phyloP scores from a whole-genome alignment of 306 rosid species.

The Castanea mollissima region DNA sequence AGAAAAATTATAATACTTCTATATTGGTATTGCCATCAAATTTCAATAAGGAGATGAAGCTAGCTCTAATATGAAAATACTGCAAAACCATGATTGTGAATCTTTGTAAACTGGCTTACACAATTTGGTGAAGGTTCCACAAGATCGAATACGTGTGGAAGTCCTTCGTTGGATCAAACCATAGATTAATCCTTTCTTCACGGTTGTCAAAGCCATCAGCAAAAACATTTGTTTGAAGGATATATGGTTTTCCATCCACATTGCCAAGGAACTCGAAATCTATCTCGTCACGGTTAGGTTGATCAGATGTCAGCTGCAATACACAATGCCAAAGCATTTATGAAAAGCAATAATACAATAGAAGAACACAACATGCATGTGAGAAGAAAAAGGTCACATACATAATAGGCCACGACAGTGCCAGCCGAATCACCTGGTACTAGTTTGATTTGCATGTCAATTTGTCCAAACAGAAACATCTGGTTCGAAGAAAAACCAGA shows the following conservation, averaged over 20 bases:
- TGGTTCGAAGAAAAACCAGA: conserved; percentile 81
- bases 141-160: conserved; percentile 80
- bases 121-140: conserved; percentile 90
- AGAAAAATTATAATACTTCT: no score
- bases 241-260: conserved; percentile 65
- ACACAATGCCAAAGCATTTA: conserved; percentile 5
- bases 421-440: conserved; percentile 92
- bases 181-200: conserved; percentile 82
- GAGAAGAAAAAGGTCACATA: conserved; percentile 24
- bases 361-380: neutral
- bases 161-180: conserved; percentile 94
- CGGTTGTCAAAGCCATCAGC: conserved; percentile 73
- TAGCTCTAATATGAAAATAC: no score
- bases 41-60: neutral
- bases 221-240: conserved; percentile 75
- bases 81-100: no score
- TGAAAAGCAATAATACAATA: neutral
- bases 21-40: no score
- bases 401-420: conserved; percentile 85
- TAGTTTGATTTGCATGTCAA: conserved; percentile 89
- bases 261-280: conserved; percentile 94
- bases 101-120: conserved; percentile 42
- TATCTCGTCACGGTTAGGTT: conserved; percentile 83
- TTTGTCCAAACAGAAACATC: conserved; percentile 82
- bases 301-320: conserved; percentile 79